Conservation (phyloP, 2,329 filamentous ascomycete species). For the Herpotrichia juniperi region DNA sequence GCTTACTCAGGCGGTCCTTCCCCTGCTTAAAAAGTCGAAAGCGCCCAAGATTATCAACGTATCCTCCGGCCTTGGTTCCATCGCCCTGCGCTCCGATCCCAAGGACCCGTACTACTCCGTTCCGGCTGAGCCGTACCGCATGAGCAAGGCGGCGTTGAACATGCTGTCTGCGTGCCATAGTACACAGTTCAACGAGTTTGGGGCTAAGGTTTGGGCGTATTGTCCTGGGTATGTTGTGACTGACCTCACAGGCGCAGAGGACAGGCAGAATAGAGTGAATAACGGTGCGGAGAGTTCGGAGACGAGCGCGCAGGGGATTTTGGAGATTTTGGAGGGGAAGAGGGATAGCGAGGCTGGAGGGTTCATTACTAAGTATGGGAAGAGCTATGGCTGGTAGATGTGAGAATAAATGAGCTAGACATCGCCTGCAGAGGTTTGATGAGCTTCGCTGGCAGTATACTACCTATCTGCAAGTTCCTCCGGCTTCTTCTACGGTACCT, state of each 20-base stretch:
- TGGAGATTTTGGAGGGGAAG: constrained; percentile 37
- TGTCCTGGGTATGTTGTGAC: constrained; percentile 41
- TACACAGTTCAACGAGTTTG: constrained; percentile 43
- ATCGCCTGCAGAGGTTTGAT: too few relatives aligned
- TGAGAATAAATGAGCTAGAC: too few relatives aligned
- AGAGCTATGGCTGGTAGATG: constrained; percentile 27
- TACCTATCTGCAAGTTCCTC: too few relatives aligned
- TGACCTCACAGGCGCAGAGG: constrained; percentile 23
- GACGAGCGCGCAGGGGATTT: constrained; percentile 38
- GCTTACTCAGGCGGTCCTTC: constrained; percentile 38
- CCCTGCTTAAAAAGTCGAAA: constrained; percentile 40
- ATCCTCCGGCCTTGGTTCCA: constrained; percentile 40
- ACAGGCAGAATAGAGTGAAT: constrained; percentile 23
- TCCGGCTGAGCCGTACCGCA: constrained; percentile 31
- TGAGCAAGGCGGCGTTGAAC: constrained; percentile 44
- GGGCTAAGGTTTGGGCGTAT: constrained; percentile 36
- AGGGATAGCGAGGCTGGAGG: constrained; percentile 32
- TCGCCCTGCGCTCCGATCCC: constrained; percentile 24
- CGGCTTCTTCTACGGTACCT: too few relatives aligned
- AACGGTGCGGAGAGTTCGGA: constrained; percentile 34
- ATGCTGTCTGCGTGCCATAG: constrained; percentile 44
- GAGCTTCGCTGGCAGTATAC: too few relatives aligned
- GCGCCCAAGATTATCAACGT: constrained; percentile 45
- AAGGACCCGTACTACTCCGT: constrained; percentile 5
- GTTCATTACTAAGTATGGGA: constrained; percentile 31